These are phyloP conservation scores for Pythium scleroteichum DNA, from an alignment of 352 stramenopile species.

Conservation along the genomic window DNA sequence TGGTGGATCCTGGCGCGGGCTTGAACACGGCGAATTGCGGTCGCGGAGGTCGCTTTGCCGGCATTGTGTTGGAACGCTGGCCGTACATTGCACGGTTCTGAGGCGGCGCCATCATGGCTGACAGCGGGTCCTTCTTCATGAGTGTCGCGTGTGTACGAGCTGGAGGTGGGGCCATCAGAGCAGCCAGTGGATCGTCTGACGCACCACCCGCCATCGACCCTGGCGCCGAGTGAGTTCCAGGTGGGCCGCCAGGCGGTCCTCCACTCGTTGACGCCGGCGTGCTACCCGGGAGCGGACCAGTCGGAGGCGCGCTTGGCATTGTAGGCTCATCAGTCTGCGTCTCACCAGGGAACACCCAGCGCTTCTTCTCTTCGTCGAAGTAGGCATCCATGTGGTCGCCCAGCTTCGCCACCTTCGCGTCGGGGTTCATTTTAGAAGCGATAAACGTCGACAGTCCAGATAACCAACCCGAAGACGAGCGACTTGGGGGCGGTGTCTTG, in stretches of 20 bases:
- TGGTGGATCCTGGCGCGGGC: constrained; percentile 37
- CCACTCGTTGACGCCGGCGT: constrained; percentile 37
- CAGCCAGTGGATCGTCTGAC: constrained; percentile 64
- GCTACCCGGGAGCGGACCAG: constrained; percentile 55
- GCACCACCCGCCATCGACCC: constrained; percentile 56
- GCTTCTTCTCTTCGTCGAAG: constrained; percentile 79
- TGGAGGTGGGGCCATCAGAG: constrained; percentile 80
- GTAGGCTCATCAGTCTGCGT: constrained; percentile 54
- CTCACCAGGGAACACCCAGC: constrained; percentile 89
- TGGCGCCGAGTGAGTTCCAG: constrained; percentile 61
- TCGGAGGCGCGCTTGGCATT: constrained; percentile 74
- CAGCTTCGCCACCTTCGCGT: constrained; percentile 81
- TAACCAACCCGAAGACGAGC: constrained; percentile 59
- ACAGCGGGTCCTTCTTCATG: constrained; percentile 86
- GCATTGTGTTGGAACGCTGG: constrained; percentile 32
- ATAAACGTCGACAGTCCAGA: constrained; percentile 69
- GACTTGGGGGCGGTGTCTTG: constrained; percentile 80
- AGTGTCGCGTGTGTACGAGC: constrained; percentile 43
- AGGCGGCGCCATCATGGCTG: constrained; percentile 87
- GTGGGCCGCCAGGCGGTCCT: constrained; percentile 37
- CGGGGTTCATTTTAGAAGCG: constrained; percentile 77
- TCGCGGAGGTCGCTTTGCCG: constrained; percentile 50
- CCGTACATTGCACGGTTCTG: constrained; percentile 46
- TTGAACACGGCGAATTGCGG: constrained; percentile 90
- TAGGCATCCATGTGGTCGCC: constrained; percentile 80